Evolutionary conservation across 768 basidiomycete species (phyloP).

Genomic region (Strobilomyces dryophilus): DNA sequence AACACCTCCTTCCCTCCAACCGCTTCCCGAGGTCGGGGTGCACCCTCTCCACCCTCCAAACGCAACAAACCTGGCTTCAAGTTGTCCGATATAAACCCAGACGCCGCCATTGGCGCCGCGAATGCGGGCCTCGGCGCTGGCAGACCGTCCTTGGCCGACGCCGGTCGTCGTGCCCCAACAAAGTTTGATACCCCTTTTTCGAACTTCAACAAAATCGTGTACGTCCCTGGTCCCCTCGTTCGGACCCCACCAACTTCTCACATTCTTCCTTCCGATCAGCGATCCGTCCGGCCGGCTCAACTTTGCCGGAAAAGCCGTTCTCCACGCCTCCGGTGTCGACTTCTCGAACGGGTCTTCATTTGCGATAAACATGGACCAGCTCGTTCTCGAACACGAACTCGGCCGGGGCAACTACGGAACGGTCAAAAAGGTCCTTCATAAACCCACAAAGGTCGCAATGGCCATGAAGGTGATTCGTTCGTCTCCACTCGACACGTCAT

Average conservation of each 20-base stretch:
- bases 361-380: constrained; percentile 91
- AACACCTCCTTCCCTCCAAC: constrained; percentile 35
- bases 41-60: constrained; percentile 35
- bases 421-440: constrained; percentile 92
- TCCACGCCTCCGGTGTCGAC: constrained; percentile 84
- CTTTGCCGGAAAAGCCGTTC: constrained; percentile 88
- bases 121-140: constrained; percentile 72
- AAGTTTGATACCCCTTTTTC: constrained; percentile 77
- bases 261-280: constrained; percentile 36
- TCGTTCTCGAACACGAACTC: constrained; percentile 88
- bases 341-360: constrained; percentile 91
- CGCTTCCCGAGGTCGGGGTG: constrained; percentile 20
- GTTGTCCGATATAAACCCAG: constrained; percentile 58
- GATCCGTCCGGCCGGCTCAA: constrained; percentile 96
- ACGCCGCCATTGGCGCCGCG: constrained; percentile 49
- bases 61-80: constrained; percentile 54
- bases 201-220: constrained; percentile 94
- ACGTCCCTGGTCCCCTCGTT: constrained; percentile 33
- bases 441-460: constrained; percentile 93
- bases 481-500: constrained; percentile 9
- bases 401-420: constrained; percentile 97
- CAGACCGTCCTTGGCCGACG: constrained; percentile 48
- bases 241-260: not conserved
- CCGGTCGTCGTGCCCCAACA: constrained; percentile 32
- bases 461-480: constrained; percentile 88